Evolutionary conservation across 208 protist genomes (phyloP), one percentile per base, ranked within the genome.

Genomic region (Trypanosoma rangeli): DNA sequence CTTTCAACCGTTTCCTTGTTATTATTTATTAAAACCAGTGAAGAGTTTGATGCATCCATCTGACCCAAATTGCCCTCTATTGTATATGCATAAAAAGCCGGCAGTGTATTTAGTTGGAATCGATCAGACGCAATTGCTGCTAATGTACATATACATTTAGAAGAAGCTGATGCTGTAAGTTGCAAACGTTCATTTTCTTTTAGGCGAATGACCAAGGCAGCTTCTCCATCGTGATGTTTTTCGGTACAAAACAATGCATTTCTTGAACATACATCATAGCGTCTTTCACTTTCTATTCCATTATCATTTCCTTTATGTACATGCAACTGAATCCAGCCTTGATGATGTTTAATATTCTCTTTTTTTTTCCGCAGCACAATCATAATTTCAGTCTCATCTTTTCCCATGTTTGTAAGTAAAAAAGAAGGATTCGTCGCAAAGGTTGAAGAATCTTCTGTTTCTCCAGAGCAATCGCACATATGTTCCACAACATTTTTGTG

Each of bases 341-440:
- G 3, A 63, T 5, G 20, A 60, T 65, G 64, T 31, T 75, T 48
- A n/a, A 37, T 46, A 62, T 48, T 26, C 46, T 20, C 35, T 24
- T 68, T 31, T 26, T 26, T 57, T 33, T 50, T 39, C 42, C 62
- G 49, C 44, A 90, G 28, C 0, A 82, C 74, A 52, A 90, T 62
- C 69, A 85, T 79, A 24, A 90, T 55, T 31, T 76, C 73, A 12
- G 67, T 67, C 35, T 70, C 59, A 13, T 13, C 18, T 35, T 59
- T 70, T n/a, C 68, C 70, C 22, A 50, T 52, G 54, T 87, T 90
- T 68, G 80, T 73, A 37, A 90, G 57, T n/a, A 80, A 70, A 78
- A 85, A 87, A 18, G 74, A 79, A 13, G 78, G 70, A 57, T 89
- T 92, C 33, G 46, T 72, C 3, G 81, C 80, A 75, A 92, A 92